Conservation (phyloP, 2,329 filamentous ascomycete species). For the Fusarium subtropicale region DNA sequence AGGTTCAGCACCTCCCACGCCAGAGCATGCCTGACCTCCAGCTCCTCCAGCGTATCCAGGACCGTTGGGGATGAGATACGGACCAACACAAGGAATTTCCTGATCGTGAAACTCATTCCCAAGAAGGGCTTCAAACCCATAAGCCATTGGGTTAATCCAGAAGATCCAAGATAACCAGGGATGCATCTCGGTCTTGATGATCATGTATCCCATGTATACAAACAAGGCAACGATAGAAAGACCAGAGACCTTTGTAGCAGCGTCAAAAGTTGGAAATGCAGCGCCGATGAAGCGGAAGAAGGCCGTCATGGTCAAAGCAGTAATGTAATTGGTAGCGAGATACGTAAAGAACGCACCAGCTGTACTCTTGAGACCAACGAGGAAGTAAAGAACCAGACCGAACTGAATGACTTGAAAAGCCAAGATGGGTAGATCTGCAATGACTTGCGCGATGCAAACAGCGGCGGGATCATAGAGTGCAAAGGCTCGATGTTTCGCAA, state of each 20-base stretch:
- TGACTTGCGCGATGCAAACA: conserved; percentile 67
- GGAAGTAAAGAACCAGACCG: conserved; percentile 70
- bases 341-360: conserved; percentile 71
- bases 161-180: conserved; percentile 72
- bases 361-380: conserved; percentile 65
- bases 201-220: conserved; percentile 74
- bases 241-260: conserved; percentile 67
- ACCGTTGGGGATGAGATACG: conserved; percentile 63
- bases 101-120: conserved; percentile 76
- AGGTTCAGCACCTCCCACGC: conserved; percentile 65
- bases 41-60: conserved; percentile 57
- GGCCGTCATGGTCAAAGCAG: conserved; percentile 64
- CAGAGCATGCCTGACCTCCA: conserved; percentile 64
- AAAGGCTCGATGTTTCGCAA: conserved; percentile 69
- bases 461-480: conserved; percentile 69
- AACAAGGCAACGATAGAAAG: conserved; percentile 62
- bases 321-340: conserved; percentile 57
- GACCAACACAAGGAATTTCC: conserved; percentile 61
- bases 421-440: conserved; percentile 66
- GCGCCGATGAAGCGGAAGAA: conserved; percentile 68
- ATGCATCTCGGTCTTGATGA: conserved; percentile 70
- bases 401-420: conserved; percentile 70
- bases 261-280: conserved; percentile 66
- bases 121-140: conserved; percentile 75
- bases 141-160: conserved; percentile 75